phyloP scores from a whole-genome alignment of 2,329 filamentous ascomycete species.

The Beauveria pseudobassiana region DNA sequence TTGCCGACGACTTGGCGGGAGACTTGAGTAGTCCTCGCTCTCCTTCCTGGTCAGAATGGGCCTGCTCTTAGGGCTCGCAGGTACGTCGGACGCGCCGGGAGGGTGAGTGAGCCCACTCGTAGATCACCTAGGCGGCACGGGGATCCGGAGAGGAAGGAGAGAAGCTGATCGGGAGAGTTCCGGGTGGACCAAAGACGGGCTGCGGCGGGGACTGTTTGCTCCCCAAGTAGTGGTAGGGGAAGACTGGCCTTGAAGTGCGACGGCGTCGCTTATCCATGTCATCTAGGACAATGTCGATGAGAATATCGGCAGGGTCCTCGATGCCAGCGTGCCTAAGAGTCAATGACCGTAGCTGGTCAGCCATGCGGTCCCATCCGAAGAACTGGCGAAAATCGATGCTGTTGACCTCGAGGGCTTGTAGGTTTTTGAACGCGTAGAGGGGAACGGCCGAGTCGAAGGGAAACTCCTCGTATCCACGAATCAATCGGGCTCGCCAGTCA shows the following conservation, averaged over 20 bases:
- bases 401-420: conserved; percentile 87
- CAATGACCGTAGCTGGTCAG: conserved; percentile 84
- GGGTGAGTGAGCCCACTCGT: conserved; percentile 51
- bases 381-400: conserved; percentile 96
- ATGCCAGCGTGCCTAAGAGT: conserved; percentile 81
- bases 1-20: conserved; percentile 34
- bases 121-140: conserved; percentile 41
- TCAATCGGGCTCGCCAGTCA: conserved; percentile 86
- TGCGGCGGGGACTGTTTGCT: conserved; percentile 51
- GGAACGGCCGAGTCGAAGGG: conserved; percentile 96
- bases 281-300: conserved; percentile 90
- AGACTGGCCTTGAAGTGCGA: conserved; percentile 76
- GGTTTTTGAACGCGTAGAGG: conserved; percentile 93
- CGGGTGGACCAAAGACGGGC: conserved; percentile 54
- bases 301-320: conserved; percentile 81
- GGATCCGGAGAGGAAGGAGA: conserved; percentile 54
- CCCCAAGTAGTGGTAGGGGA: conserved; percentile 70
- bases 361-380: conserved; percentile 90
- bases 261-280: conserved; percentile 90
- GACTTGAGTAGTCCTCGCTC: conserved; percentile 37
- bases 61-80: conserved; percentile 34
- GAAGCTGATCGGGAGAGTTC: conserved; percentile 63
- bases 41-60: conserved; percentile 41
- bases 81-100: conserved; percentile 36
- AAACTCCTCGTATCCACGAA: conserved; percentile 92